phyloP scores from a whole-genome alignment of 2,329 filamentous ascomycete species.

The Neonectria punicea region DNA sequence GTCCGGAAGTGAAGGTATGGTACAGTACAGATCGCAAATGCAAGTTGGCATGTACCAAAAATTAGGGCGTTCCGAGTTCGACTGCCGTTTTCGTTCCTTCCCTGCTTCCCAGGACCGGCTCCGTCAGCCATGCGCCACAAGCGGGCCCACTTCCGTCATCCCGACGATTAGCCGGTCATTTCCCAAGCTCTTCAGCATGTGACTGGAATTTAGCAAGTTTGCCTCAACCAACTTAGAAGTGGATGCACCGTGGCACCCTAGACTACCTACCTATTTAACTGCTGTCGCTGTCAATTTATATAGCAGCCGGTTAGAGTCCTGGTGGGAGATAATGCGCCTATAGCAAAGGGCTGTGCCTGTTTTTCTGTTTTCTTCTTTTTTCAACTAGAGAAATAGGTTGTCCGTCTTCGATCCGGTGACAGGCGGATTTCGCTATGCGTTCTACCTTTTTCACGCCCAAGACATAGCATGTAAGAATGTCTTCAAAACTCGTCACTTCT shows the following conservation, averaged over 20 bases:
- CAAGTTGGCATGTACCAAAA: slow-evolving; percentile 45
- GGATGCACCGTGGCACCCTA: slow-evolving; percentile 21
- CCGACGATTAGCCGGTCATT: slow-evolving; percentile 33
- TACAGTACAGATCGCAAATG: slow-evolving; percentile 43
- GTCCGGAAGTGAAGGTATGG: slow-evolving; percentile 29
- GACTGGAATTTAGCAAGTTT: slow-evolving; percentile 1
- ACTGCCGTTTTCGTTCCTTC: slow-evolving; percentile 32
- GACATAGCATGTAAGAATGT: background rate
- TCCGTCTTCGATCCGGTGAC: background rate
- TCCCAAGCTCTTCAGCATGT: slow-evolving; percentile 17
- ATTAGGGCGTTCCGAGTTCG: slow-evolving; percentile 33
- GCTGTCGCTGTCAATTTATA: background rate
- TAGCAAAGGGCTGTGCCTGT: background rate
- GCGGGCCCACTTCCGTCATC: slow-evolving; percentile 19
- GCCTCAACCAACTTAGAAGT: background rate
- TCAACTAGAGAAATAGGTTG: too few species aligned
- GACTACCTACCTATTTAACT: background rate
- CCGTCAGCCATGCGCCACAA: slow-evolving; percentile 27
- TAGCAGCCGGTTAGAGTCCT: background rate
- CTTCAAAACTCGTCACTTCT: background rate
- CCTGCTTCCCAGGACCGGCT: slow-evolving; percentile 21
- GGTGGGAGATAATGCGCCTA: background rate
- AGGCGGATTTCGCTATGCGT: background rate
- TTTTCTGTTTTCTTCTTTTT: background rate
- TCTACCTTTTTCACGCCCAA: background rate